Base-by-base conservation (phyloP, 106 monocot genomes). In the Allium fistulosum region DNA sequence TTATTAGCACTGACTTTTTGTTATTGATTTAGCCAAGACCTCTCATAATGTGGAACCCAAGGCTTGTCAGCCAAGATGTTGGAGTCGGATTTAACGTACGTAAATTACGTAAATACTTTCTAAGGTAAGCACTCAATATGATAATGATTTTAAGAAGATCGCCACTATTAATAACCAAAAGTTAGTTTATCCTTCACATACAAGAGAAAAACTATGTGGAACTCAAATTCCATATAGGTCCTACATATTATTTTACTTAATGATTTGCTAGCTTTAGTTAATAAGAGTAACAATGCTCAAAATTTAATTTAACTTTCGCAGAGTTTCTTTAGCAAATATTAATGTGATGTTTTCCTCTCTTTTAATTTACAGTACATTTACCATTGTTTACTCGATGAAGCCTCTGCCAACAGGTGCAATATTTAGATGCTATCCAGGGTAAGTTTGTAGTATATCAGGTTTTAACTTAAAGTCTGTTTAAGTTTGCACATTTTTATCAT, bases 71-170 rank as follows among this genome's bases (percentile, higher is more conserved):
- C 66, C 82, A 81, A 82, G 96, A 92, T 82, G 86, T 97, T 72
- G 92, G 96, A 76, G 92, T 97, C 75, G 96, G 96, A n/a, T 88
- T 97, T 79, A 97, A 97, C 73, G 92, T 87, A n/a, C 86, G 96
- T 17, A 97, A 84, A 51, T 66, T 97, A 61, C 83, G 96, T 48
- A 82, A 68, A 49, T 65, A 82, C 51, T 92, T 97, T 66, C 72
- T 92, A 68, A 92, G 92, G 96, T 80, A 87, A 75, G 48, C n/a
- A 15, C 49, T 10, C 37, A 2, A 2, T 1, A 37, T 37, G 37
- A 37, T 37, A 37, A 37, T 37, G 37, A 37, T 37, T 37, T 37
- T 37, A 37, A 37, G 37, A 37, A 37, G 37, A 37, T 5, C 2
- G 1, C 37, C 37, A 37, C 5, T 37, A 37, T 37, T 37, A 37